These are phyloP conservation scores for Thermomyces lanuginosus DNA, from an alignment of 2,329 filamentous ascomycete genomes.

Conservation along the genomic window DNA sequence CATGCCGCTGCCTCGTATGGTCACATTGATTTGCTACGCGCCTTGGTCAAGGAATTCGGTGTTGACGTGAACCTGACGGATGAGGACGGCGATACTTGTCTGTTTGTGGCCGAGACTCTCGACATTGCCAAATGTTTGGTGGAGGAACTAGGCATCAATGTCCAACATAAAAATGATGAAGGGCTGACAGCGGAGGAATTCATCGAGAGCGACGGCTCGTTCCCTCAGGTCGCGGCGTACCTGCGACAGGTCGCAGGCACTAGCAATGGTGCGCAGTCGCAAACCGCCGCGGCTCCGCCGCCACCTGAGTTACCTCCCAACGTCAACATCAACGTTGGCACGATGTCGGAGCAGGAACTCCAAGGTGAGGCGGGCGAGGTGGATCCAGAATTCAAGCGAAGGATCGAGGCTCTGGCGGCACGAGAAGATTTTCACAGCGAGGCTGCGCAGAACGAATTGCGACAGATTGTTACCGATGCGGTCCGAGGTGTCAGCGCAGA, in stretches of 20 bases:
- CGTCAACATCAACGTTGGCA: conserved; percentile 60
- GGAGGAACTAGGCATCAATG: conserved; percentile 62
- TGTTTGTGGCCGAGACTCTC: conserved; percentile 77
- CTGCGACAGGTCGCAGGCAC: conserved; percentile 32
- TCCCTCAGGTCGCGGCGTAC: conserved; percentile 58
- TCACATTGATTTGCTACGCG: conserved; percentile 62
- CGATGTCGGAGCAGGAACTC: conserved; percentile 43
- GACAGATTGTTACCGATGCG: conserved; percentile 65
- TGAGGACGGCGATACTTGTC: conserved; percentile 83
- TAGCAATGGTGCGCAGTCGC: too few species aligned
- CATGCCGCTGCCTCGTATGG: conserved; percentile 90
- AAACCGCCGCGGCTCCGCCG: conserved; percentile 10
- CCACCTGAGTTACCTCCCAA: conserved; percentile 57
- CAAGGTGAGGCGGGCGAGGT: conserved; percentile 46
- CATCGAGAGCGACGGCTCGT: conserved; percentile 63
- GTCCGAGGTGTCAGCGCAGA: conserved; percentile 49
- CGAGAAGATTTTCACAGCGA: conserved; percentile 70
- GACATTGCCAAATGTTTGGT: conserved; percentile 64
- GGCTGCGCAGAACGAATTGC: conserved; percentile 61
- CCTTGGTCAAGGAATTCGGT: conserved; percentile 57
- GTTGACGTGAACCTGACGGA: conserved; percentile 71
- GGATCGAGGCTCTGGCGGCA: conserved; percentile 77
- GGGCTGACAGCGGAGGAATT: conserved; percentile 68
- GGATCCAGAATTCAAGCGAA: conserved; percentile 66
- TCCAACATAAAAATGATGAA: conserved; percentile 49